A percentile compares a stretch with the other conserved stretches of the same genome.
Evolutionary conservation across 1,139 yeast species (phyloP).

Genomic region (Debaryomycetaceae sp.): DNA sequence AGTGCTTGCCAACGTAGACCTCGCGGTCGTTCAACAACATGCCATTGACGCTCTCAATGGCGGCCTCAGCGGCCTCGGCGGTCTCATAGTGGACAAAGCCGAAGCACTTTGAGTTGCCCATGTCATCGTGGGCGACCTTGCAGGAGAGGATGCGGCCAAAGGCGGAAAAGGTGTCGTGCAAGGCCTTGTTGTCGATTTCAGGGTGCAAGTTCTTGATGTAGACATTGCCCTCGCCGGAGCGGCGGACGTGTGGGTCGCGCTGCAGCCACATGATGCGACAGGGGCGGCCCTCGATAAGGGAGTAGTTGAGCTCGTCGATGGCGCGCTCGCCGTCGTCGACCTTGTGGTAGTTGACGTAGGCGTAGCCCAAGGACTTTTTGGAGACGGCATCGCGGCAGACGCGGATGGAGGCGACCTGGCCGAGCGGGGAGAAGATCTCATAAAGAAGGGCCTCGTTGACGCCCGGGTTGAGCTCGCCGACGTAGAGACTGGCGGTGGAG

Average conservation of each 20-base stretch:
- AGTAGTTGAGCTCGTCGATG: slow-evolving; percentile 89
- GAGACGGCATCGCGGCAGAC: slow-evolving; percentile 98
- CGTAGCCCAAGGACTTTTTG: slow-evolving; percentile 95
- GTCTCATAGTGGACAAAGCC: slow-evolving; percentile 97
- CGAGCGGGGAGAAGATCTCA: slow-evolving; percentile 90
- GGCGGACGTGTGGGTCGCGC: slow-evolving; percentile 95
- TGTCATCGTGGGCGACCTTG: slow-evolving; percentile 93
- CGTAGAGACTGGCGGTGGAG: slow-evolving; percentile 82
- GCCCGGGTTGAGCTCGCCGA: slow-evolving; percentile 90
- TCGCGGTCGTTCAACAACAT: slow-evolving; percentile 96
- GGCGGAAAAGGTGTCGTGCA: slow-evolving; percentile 95
- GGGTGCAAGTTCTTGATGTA: slow-evolving; percentile 98
- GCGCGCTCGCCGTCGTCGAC: slow-evolving; percentile 89
- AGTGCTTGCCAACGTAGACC: slow-evolving; percentile 93
- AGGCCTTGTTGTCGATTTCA: slow-evolving; percentile 96
- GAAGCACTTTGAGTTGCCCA: slow-evolving; percentile 88
- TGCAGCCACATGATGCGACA: slow-evolving; percentile 99
- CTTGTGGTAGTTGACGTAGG: slow-evolving; percentile 93
- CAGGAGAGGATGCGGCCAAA: slow-evolving; percentile 95
- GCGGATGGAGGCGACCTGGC: slow-evolving; percentile 94
- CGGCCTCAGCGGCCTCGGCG: slow-evolving; percentile 87
- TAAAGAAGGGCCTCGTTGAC: slow-evolving; percentile 93
- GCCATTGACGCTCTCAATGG: slow-evolving; percentile 96
- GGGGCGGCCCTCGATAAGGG: slow-evolving; percentile 89
- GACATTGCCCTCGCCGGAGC: slow-evolving; percentile 93